phyloP scores from a whole-genome alignment of 2,329 filamentous ascomycete species.

The Dryadomyces quercivorus region DNA sequence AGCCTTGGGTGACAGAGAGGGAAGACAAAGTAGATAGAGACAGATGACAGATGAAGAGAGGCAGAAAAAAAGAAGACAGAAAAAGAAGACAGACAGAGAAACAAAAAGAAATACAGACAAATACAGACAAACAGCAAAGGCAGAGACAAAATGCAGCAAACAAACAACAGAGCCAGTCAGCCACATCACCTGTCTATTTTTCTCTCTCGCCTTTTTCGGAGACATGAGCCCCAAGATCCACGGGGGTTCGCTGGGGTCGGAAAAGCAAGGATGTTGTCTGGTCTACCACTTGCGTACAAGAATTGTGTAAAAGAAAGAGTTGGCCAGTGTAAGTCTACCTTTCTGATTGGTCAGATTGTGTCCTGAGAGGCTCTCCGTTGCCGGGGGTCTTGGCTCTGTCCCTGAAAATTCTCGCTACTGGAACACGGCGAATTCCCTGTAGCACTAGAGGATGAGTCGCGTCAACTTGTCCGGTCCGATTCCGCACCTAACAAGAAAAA shows the following conservation, averaged over 20 bases:
- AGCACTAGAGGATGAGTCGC: not conserved
- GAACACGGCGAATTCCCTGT: not conserved
- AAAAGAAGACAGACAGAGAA: too few relatives aligned
- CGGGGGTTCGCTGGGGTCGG: too few relatives aligned
- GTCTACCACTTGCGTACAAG: not conserved
- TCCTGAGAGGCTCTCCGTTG: not conserved
- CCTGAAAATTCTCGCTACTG: not conserved
- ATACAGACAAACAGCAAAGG: too few relatives aligned
- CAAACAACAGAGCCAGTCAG: not conserved
- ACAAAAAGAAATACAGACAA: too few relatives aligned
- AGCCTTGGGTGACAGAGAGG: not conserved
- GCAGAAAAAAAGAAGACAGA: too few relatives aligned
- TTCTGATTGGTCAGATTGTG: not conserved
- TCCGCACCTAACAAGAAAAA: too few relatives aligned
- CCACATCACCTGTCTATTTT: not conserved
- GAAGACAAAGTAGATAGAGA: not conserved
- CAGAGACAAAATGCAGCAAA: too few relatives aligned
- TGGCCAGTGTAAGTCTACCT: not conserved
- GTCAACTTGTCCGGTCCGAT: not conserved
- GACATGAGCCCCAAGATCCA: not conserved
- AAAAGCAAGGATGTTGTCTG: not conserved
- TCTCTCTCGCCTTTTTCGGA: not conserved
- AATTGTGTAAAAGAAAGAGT: slow-evolving; percentile 3
- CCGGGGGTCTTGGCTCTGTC: not conserved
- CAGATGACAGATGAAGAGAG: not conserved